Conservation (phyloP, 140 eudicot genomes). For the Oenanthe javanica region DNA sequence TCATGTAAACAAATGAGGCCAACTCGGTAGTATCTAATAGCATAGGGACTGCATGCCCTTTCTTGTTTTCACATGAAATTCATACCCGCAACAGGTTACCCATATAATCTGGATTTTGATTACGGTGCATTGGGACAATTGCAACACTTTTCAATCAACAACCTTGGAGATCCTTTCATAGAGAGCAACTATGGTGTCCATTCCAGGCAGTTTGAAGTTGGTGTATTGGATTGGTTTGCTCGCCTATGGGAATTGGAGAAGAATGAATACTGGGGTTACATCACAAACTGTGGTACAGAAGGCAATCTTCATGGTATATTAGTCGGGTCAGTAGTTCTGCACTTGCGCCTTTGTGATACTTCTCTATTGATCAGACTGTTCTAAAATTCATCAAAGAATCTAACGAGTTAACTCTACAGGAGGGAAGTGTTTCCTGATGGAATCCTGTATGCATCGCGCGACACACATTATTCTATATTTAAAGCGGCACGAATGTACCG, state of each 20-base stretch:
- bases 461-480: slow-evolving; percentile 87
- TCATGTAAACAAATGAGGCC: too few relatives aligned
- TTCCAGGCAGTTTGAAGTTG: slow-evolving; percentile 99
- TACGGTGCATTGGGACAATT: slow-evolving; percentile 88
- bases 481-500: slow-evolving; percentile 99
- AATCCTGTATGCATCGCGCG: slow-evolving; percentile 74
- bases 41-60: neutral
- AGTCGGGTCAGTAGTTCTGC: slow-evolving; percentile 62
- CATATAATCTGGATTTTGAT: slow-evolving; percentile 90
- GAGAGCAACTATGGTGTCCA: slow-evolving; percentile 99
- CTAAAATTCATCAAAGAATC: neutral
- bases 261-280: slow-evolving; percentile 94
- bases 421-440: slow-evolving; percentile 98
- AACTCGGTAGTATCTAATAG: too few relatives aligned
- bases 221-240: slow-evolving; percentile 97
- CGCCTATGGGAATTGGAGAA: slow-evolving; percentile 95
- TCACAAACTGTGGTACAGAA: slow-evolving; percentile 96
- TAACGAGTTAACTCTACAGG: slow-evolving; percentile 37
- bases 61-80: slow-evolving; percentile 4
- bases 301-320: slow-evolving; percentile 98
- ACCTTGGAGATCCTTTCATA: slow-evolving; percentile 96
- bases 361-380: neutral
- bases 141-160: slow-evolving; percentile 95
- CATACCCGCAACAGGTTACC: slow-evolving; percentile 51
- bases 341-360: neutral